Evolutionary conservation across 2,329 filamentous ascomycete species (phyloP), one percentile per base, ranked within the genome.

Genomic region (Akanthomyces muscarius): DNA sequence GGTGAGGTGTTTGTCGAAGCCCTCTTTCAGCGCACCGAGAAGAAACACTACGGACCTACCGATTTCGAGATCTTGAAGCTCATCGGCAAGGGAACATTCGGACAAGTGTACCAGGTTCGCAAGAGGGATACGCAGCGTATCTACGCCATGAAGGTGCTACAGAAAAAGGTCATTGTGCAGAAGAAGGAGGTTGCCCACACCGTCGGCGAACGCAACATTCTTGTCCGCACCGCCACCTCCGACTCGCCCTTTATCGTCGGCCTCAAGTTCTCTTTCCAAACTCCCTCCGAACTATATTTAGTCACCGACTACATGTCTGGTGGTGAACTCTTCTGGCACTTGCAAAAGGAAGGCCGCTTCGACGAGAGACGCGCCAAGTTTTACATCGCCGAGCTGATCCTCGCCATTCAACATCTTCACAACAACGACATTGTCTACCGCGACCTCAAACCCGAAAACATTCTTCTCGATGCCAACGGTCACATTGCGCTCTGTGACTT

Each of bases 281-380:
- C 95, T 0, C 91, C 93, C 1, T 95, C 93, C 4, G 95, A 99
- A 75, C 85, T 99, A 2, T 98, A 98, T 74, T 83, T 99, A n/a
- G 95, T 99, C 16, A 98, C 95, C 5, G 95, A 98, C 74, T 99
- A 97, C 80, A 98, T 99, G 95, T 99, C 95, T 18, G 95, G 95
- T 45, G 95, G 95, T 63, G 95, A 99, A 76, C 82, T 99, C 1
- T 99, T 99, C 77, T 99, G 95, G 94, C 95, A 99, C 80, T 78
- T 99, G 64, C 95, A 99, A 74, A 96, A 96, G 73, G 95, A 98
- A 74, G 94, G 94, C 57, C 89, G 94, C 36, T 99, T 99, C 75
- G 89, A 95, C 68, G 95, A 98, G 79, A 90, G 88, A 70, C 87
- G 95, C 28, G 95, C 95, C 68, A 98, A 98, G 77, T 99, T 99